phyloP scores from a whole-genome alignment of 2,329 filamentous ascomycete genomes.

The Colletotrichum nymphaeae region DNA sequence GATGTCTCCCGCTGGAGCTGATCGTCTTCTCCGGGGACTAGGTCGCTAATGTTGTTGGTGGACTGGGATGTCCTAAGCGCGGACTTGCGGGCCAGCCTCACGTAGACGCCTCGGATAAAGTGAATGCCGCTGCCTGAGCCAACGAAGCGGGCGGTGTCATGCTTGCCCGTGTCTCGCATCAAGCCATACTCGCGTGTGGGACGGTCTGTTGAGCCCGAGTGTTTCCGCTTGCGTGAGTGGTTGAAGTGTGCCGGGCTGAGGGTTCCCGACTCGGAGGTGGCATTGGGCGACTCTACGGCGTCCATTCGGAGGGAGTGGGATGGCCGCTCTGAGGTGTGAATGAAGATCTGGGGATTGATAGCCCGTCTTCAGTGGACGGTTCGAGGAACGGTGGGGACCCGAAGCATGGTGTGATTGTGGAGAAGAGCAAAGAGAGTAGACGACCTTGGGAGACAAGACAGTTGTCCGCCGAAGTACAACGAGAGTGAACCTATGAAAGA shows the following conservation, averaged over 20 bases:
- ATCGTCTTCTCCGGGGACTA: slow-evolving; percentile 69
- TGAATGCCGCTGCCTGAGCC: slow-evolving; percentile 70
- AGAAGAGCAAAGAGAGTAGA: neutral
- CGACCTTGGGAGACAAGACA: neutral
- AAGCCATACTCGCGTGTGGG: slow-evolving; percentile 49
- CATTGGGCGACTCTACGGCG: slow-evolving; percentile 43
- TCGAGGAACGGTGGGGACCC: slow-evolving; percentile 10
- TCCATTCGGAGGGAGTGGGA: slow-evolving; percentile 39
- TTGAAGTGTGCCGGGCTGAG: slow-evolving; percentile 36
- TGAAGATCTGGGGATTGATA: neutral
- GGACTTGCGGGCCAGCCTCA: slow-evolving; percentile 52
- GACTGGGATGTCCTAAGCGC: slow-evolving; percentile 25
- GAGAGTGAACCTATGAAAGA: neutral
- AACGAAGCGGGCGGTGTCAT: slow-evolving; percentile 63
- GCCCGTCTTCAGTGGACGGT: slow-evolving; percentile 23
- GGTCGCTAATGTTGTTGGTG: slow-evolving; percentile 43
- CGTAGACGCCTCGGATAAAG: slow-evolving; percentile 66
- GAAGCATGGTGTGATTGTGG: slow-evolving; percentile 23
- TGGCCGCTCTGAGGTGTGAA: neutral
- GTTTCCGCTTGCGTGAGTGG: slow-evolving; percentile 45
- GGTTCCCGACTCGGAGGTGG: slow-evolving; percentile 41
- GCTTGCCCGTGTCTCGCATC: slow-evolving; percentile 61
- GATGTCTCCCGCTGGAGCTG: slow-evolving; percentile 46
- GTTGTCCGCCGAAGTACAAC: neutral
- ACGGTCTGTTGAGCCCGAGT: slow-evolving; percentile 40